Base-by-base conservation (phyloP, 2,329 filamentous ascomycete species). In the Corniculantispora saksenae region DNA sequence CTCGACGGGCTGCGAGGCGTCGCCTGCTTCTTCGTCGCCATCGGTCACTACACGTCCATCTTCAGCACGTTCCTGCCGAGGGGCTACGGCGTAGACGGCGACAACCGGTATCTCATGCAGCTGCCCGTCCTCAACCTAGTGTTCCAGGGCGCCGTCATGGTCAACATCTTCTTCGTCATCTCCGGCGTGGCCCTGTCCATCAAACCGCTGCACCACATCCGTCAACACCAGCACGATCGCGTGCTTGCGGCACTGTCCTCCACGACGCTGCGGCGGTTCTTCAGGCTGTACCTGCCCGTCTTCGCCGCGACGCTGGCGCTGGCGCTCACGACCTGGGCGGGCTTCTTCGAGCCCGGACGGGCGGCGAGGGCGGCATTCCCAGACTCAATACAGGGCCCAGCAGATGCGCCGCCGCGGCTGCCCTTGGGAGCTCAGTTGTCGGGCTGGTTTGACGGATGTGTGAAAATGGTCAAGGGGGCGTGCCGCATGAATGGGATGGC, bases 91-190 rank as follows among this genome's bases (percentile, higher is more conserved):
- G 17, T 57, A 17, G 15, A 45, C 55, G 55, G 10, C 21, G 12
- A 27, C 10, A 67, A 67, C 61, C 61, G 15, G 8, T 25, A 48
- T 25, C 6, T 66, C 12, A 25, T 67, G 29, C 66, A 67, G 55
- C 60, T 67, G 8, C 66, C 66, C 1, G 19, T 67, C 2, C 23
- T 67, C 6, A 63, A 64, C 13, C 43, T 66, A 19, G 47, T 65
- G 13, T 58, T 60, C 45, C 63, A 59, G 9, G 66, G 64, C 21
- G 63, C 66, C 51, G 57, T 64, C 40, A 67, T 67, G 66, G 66
- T 67, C 32, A 48, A 48, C 50, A n/a, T 67, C 15, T 67, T 67
- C 60, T 66, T 67, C 59, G 50, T 67, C n/a, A 66, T 67, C 21
- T 63, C 63, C 38, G 66, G 66, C 55, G 63, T 61, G 43, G 66